Percentiles rank a stretch among this genome's conserved stretches.
These are phyloP conservation scores for Podospora comata DNA, from an alignment of 495 filamentous ascomycete genomes.

Conservation along the genomic window DNA sequence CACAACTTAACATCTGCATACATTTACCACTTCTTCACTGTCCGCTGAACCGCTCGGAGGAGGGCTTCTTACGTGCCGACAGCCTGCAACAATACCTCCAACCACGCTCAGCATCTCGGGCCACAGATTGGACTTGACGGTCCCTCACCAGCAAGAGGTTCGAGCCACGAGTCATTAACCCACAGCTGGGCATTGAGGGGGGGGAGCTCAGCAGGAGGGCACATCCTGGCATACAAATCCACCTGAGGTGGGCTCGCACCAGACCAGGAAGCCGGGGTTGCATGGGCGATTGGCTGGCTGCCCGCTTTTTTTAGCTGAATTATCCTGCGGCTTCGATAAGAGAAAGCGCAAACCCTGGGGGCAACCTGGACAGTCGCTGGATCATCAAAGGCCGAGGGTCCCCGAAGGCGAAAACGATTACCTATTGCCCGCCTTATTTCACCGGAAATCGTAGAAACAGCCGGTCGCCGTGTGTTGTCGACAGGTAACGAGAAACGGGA, in stretches of 20 bases:
- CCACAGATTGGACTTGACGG: neutral
- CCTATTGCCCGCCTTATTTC: neutral
- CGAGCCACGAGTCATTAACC: conserved; percentile 3
- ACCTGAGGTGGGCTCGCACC: neutral
- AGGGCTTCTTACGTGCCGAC: too few relatives aligned
- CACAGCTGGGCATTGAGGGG: neutral
- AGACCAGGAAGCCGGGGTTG: neutral
- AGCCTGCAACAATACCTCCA: too few relatives aligned
- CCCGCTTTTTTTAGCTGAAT: conserved; percentile 3
- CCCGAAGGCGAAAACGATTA: conserved; percentile 5
- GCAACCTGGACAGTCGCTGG: neutral
- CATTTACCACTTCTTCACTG: too few relatives aligned
- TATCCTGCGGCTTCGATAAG: neutral
- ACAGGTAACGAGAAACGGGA: neutral
- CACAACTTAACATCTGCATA: neutral
- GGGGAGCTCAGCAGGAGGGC: neutral
- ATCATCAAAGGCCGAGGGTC: neutral
- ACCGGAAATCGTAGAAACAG: neutral
- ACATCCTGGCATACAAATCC: conserved; percentile 3
- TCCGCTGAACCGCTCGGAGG: too few relatives aligned
- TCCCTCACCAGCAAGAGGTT: neutral
- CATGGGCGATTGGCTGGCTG: neutral
- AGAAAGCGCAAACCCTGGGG: conserved; percentile 1
- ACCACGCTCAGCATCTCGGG: too few relatives aligned
- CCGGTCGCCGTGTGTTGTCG: neutral